Evolutionary conservation across 768 basidiomycete species (phyloP), one percentile per base, ranked within the genome.

Genomic region (Coprinellus aureogranulatus): DNA sequence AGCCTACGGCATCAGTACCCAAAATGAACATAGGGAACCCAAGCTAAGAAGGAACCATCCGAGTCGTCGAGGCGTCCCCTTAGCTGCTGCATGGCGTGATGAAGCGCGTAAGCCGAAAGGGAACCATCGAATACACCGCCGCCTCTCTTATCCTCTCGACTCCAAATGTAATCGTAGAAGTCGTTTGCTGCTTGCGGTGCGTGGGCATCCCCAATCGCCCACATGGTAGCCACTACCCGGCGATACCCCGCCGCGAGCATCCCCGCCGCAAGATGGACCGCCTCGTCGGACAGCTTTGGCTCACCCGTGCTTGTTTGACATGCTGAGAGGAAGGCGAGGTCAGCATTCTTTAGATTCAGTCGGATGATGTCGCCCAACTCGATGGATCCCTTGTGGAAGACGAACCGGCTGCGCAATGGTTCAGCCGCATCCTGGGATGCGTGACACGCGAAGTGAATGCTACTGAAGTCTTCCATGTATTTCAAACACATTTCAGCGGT

Each of bases 391-490:
- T 51, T 18, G 8, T 51, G 50, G 27, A 51, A 51, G 25, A 28
- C 20, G 14, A 51, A 51, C 10, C 50, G 28, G 25, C 50, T 51
- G 20, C 34, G 22, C 6, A 51, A 28, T 4, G 50, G 76, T 4
- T 62, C 55, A 2, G n/a, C 2, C 0, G 53, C 6, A 50, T 79
- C 65, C 27, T 75, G 67, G 18, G 56, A 58, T 2, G 61, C 71
- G 5, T 72, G 72, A 46, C 74, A 75, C 1, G 76, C 70, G 9
- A 77, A 55, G 55, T 78, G 75, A 14, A 67, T 40, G 57, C 61
- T 65, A 16, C 53, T 56, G 42, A 57, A 55, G 10, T 44, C 26
- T 16, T 61, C 42, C 55, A 70, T 60, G 3, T 55, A 23, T 1
- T 42, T 22, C 41, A 54, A 53, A 18, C 61, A 65, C 11, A 37